These are phyloP conservation scores for Talaromyces islandicus DNA, from an alignment of 2,329 filamentous ascomycete species.

Conservation along the genomic window DNA sequence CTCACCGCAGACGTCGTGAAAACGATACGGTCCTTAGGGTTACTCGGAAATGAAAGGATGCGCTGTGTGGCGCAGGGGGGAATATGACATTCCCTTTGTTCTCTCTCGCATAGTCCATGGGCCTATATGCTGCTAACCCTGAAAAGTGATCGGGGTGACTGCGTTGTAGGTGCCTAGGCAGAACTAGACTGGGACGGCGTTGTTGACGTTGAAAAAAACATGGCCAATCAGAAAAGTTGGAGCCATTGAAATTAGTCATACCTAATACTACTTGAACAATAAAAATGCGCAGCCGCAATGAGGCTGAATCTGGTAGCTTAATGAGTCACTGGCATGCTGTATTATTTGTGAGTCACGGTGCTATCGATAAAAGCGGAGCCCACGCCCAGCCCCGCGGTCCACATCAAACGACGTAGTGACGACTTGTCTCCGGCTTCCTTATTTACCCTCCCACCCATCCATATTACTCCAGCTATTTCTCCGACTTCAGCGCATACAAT, in stretches of 20 bases:
- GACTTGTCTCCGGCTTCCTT: not conserved
- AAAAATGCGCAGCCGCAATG: not conserved
- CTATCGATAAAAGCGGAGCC: conserved; percentile 13
- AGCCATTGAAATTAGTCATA: not conserved
- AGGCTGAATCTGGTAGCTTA: not conserved
- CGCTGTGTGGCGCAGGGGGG: not conserved
- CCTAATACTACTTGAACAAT: not conserved
- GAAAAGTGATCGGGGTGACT: not conserved
- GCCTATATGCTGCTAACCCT: not conserved
- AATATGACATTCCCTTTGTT: not conserved
- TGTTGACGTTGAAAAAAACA: not conserved
- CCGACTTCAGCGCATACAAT: not conserved
- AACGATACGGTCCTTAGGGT: not conserved
- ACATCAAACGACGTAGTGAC: not conserved
- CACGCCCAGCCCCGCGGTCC: conserved; percentile 8
- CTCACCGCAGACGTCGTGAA: conserved; percentile 51
- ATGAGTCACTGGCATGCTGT: not conserved
- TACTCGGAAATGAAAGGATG: not conserved
- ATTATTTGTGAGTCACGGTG: not conserved
- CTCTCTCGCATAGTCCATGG: not conserved
- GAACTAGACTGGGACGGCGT: not conserved
- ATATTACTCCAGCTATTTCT: not conserved
- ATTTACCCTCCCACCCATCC: not conserved
- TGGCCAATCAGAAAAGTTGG: conserved; percentile 1
- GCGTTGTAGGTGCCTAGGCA: not conserved